These are phyloP conservation scores for Tuber borchii DNA, from an alignment of 495 filamentous ascomycete genomes.

Conservation along the genomic window DNA sequence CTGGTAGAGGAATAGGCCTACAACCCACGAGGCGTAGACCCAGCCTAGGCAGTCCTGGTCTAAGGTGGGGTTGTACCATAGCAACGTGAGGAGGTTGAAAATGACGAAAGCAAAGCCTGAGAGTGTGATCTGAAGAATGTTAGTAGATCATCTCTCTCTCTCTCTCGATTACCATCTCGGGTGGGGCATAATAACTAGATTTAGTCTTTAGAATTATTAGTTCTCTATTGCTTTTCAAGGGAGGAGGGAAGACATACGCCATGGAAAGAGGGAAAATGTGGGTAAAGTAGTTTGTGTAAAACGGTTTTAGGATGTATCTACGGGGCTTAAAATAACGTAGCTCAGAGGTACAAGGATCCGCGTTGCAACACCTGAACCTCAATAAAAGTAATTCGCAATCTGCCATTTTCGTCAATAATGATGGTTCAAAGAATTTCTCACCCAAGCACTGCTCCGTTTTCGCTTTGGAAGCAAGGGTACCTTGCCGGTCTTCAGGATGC, in stretches of 20 bases:
- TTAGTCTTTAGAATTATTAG: slow-evolving; percentile 44
- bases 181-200: no score
- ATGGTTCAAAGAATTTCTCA: no score
- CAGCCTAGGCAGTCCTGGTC: slow-evolving; percentile 88
- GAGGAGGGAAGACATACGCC: slow-evolving; percentile 56
- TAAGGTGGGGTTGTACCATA: slow-evolving; percentile 93
- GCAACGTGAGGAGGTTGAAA: slow-evolving; percentile 80
- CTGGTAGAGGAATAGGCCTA: slow-evolving; percentile 91
- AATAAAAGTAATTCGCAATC: no score
- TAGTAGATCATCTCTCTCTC: no score
- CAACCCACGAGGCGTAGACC: slow-evolving; percentile 92
- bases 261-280: slow-evolving; percentile 89
- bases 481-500: no score
- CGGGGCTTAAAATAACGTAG: no score
- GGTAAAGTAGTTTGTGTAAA: slow-evolving; percentile 92
- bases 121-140: slow-evolving; percentile 87
- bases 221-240: slow-evolving; percentile 11
- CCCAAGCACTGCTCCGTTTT: no score
- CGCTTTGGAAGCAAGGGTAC: no score
- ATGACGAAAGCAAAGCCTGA: slow-evolving; percentile 88
- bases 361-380: no score
- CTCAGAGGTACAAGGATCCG: no score
- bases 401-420: no score
- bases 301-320: slow-evolving; percentile 85
- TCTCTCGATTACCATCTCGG: no score